Base-by-base conservation (phyloP, 2,329 filamentous ascomycete genomes). In the Fusarium hainanense region DNA sequence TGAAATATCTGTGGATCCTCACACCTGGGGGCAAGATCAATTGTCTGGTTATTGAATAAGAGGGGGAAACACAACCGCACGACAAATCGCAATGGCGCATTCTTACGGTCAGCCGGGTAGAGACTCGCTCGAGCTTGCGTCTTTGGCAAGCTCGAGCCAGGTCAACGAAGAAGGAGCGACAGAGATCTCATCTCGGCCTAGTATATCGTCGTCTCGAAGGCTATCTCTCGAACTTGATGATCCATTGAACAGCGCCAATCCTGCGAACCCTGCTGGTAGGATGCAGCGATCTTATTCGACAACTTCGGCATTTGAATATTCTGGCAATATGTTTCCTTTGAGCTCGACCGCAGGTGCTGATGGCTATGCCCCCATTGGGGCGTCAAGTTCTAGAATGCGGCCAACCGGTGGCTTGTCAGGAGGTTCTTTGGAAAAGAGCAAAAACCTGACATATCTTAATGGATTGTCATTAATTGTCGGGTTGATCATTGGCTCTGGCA, bases 101-200 rank as follows among this genome's bases (percentile, higher is more conserved):
- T 63, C 67, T 9, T 78, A 80, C 70, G 80, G 78, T 74, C 79
- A 82, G 59, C 82, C 82, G 69, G 78, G 81, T 70, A 93, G 96
- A 82, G 96, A 99, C 85, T 98, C 95, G 48, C 89, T 99, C 77
- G 96, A 99, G 84, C 91, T 99, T 62, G 96, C 94, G 65, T 98
- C 94, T 55, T 89, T 99, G 69, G 96, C 95, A 64, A 97, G 93
- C 67, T 94, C 92, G 40, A 93, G 92, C 73, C 76, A 80, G 44
- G 56, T 73, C 55, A 75, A 80, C 59, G 88, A 87, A 50, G 87
- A 86, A 68, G 88, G 87, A 20, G 86, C 82, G 49, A 86, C 86
- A 13, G 88, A 91, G 48, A 83, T 87, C n/a, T 88, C 91, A 42
- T 97, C 94, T 4, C 88, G 90, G 41, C 93, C 92, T n/a, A 95